Evolutionary conservation across 176 grass and related monocot species (phyloP).

Genomic region (Chloris gayana): DNA sequence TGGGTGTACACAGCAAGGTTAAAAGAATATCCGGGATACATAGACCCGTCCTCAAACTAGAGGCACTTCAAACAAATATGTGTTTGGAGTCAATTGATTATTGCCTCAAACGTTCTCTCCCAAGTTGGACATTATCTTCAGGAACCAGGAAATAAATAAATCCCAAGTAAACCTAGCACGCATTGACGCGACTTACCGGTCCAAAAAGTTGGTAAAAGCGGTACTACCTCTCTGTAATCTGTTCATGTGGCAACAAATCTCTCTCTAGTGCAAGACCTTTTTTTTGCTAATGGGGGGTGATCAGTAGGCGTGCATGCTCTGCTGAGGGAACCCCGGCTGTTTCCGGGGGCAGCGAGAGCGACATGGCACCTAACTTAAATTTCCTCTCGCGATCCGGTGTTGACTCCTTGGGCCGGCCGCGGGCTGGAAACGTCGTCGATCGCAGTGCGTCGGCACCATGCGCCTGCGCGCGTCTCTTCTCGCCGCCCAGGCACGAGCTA

Average conservation of each 20-base stretch:
- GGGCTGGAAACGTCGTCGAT: neutral
- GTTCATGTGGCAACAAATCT: neutral
- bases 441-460: constrained; percentile 15
- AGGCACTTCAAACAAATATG: too few relatives aligned
- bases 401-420: neutral
- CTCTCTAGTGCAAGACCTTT: constrained; percentile 1
- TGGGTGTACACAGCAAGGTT: too few relatives aligned
- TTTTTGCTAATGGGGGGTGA: neutral
- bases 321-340: neutral
- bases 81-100: too few relatives aligned
- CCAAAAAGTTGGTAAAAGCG: neutral
- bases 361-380: constrained; percentile 36
- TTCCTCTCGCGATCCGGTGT: constrained; percentile 33
- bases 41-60: too few relatives aligned
- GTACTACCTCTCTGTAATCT: neutral
- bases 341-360: constrained; percentile 45
- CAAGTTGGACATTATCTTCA: neutral
- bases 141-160: neutral
- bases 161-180: neutral
- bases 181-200: neutral
- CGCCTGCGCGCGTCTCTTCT: neutral
- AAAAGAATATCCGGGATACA: too few relatives aligned
- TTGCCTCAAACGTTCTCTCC: neutral
- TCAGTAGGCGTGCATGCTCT: neutral
- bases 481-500: neutral